Evolutionary conservation across 768 basidiomycete species (phyloP), one percentile per base, ranked within the genome.

Genomic region (Serendipita sp.): DNA sequence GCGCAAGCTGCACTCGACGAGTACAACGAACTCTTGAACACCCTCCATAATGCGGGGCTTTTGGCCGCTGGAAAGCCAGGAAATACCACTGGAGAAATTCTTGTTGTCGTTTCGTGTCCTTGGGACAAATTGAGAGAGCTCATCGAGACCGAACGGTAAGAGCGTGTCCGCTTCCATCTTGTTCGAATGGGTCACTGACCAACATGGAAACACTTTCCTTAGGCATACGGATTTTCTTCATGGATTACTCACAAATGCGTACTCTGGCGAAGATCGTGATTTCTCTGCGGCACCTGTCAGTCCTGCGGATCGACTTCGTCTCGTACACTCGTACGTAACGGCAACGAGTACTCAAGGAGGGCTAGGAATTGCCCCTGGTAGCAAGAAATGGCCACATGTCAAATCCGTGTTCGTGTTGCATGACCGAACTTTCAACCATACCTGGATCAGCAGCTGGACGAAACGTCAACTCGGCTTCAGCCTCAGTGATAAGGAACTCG

Each of bases 371-470:
- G 82, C 85, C 5, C 86, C 89, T 1, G 83, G 81, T 13, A 78
- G 83, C 28, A 74, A 79, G 13, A 54, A 84, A 63, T 97, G 91
- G 90, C 80, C 85, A 68, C 82, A 88, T 60, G 81, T 96, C 5
- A 85, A 90, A 69, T 83, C 84, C 24, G 81, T 96, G 63, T 83
- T 91, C 77, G 83, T 86, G 1, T 77, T 97, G 5, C 95, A 98
- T 70, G 86, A 97, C 73, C 81, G 83, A 16, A 76, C 81, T 53
- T 89, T 90, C 75, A 92, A 95, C 72, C 80, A 86, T 7, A 69
- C 75, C 0, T 94, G 92, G 92, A 79, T 90, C 63, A 80, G 81
- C 28, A 75, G 81, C 8, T 92, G 92, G 89, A 84, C 84, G 13
- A 79, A 78, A 5, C 80, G 80, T 37, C 79, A 83, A 35, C 79